These are phyloP conservation scores for Talaromyces thailandensis DNA, from an alignment of 495 filamentous ascomycete genomes.

Conservation along the genomic window DNA sequence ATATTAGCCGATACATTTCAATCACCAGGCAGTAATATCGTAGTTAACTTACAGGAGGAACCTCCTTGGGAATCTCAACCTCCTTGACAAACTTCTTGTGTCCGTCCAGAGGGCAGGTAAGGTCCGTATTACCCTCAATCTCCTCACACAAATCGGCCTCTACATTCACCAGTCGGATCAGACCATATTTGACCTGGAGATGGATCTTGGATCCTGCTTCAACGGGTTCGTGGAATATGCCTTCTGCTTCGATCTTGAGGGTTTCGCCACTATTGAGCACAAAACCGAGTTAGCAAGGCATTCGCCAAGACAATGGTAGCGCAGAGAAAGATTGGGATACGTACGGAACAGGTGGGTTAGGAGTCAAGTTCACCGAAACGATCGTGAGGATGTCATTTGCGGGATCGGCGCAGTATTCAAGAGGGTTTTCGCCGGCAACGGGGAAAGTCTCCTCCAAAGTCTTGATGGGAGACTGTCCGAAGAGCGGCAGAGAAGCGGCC, in stretches of 20 bases:
- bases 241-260: conserved; percentile 71
- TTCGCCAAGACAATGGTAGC: neutral
- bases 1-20: neutral
- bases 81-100: conserved; percentile 62
- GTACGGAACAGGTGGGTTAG: conserved; percentile 84
- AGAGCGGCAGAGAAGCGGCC: conserved; percentile 22
- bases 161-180: conserved; percentile 79
- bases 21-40: neutral
- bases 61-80: conserved; percentile 75
- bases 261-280: conserved; percentile 56
- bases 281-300: neutral
- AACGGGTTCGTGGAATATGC: conserved; percentile 58
- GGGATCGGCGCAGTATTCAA: conserved; percentile 59
- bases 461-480: conserved; percentile 22
- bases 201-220: conserved; percentile 70
- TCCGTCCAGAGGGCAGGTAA: conserved; percentile 81
- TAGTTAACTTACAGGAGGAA: conserved; percentile 67
- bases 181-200: conserved; percentile 83
- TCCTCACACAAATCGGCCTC: conserved; percentile 78
- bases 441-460: conserved; percentile 10
- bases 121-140: conserved; percentile 66
- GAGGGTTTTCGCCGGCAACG: conserved; percentile 34
- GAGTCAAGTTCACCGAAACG: conserved; percentile 65
- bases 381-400: conserved; percentile 58
- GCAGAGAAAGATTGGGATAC: conserved; percentile 22